phyloP scores from a whole-genome alignment of 2,329 filamentous ascomycete genomes.

The Fusarium sp. region DNA sequence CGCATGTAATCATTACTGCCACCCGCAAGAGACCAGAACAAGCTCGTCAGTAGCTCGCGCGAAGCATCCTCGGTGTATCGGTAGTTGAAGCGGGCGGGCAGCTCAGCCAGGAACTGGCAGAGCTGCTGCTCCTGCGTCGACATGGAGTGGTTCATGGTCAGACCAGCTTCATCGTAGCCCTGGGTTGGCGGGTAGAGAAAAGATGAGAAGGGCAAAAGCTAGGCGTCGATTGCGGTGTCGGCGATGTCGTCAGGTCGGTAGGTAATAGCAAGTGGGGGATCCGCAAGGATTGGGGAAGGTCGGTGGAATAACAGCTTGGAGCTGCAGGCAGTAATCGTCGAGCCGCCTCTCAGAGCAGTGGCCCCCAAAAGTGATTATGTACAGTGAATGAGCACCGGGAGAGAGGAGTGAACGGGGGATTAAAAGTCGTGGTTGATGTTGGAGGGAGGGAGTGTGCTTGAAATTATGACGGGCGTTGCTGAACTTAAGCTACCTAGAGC shows the following conservation, averaged over 20 bases:
- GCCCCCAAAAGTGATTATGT: conserved; percentile 3
- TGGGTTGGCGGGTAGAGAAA: conserved; percentile 9
- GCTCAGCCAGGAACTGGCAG: conserved; percentile 84
- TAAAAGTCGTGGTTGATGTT: conserved; percentile 10
- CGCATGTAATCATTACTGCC: conserved; percentile 81
- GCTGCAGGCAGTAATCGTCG: conserved; percentile 24
- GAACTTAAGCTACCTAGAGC: background rate
- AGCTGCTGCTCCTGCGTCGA: conserved; percentile 85
- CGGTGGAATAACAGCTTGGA: conserved; percentile 36
- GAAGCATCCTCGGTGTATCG: conserved; percentile 82
- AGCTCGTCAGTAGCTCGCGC: conserved; percentile 79
- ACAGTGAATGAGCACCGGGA: conserved; percentile 2
- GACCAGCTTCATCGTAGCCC: conserved; percentile 47
- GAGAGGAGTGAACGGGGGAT: conserved; percentile 3
- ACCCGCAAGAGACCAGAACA: conserved; percentile 90
- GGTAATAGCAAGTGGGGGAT: conserved; percentile 20
- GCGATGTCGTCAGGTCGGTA: conserved; percentile 46
- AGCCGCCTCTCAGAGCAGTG: conserved; percentile 36
- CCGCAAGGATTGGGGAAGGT: conserved; percentile 42
- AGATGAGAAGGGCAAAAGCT: conserved; percentile 11
- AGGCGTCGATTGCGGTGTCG: conserved; percentile 34
- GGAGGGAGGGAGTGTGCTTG: conserved; percentile 8
- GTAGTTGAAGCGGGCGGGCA: conserved; percentile 81
- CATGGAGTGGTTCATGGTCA: conserved; percentile 68
- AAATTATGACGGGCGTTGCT: conserved; percentile 10